Conservation (phyloP, 2,329 filamentous ascomycete species). For the Fusarium lyarnte region DNA sequence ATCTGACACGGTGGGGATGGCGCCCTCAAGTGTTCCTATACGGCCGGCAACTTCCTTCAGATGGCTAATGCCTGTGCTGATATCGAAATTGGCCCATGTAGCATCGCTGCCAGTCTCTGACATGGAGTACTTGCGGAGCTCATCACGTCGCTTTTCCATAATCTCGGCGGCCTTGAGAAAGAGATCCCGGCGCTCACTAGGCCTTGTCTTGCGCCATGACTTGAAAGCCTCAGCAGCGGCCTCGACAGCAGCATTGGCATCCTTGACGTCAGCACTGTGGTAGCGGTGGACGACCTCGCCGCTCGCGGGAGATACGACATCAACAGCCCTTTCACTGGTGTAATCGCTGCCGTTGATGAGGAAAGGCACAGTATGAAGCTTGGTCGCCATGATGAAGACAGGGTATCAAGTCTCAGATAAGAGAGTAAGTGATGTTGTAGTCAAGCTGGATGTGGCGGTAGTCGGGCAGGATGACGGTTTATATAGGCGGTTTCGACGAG, state of each 20-base stretch:
- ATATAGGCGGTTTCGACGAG: constrained; percentile 14
- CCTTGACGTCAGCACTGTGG: constrained; percentile 63
- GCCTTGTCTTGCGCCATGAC: constrained; percentile 72
- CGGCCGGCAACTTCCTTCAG: constrained; percentile 57
- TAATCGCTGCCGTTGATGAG: constrained; percentile 58
- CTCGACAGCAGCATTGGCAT: constrained; percentile 62
- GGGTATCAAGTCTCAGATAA: neutral
- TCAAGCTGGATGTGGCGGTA: neutral
- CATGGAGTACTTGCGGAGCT: constrained; percentile 68
- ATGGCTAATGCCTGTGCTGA: constrained; percentile 49
- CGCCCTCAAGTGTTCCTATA: constrained; percentile 51
- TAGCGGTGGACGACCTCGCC: constrained; percentile 64
- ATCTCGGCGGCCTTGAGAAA: constrained; percentile 75
- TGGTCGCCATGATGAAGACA: constrained; percentile 28
- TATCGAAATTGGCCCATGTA: constrained; percentile 55
- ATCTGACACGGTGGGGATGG: constrained; percentile 48
- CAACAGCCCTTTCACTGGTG: constrained; percentile 58
- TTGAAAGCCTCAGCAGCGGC: constrained; percentile 74
- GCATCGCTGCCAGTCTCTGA: constrained; percentile 56
- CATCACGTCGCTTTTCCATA: constrained; percentile 66
- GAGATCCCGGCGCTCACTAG: constrained; percentile 71
- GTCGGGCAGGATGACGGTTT: constrained; percentile 13
- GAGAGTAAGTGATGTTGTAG: neutral
- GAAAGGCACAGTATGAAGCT: constrained; percentile 49
- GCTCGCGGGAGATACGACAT: constrained; percentile 65